Conservation (phyloP, 805 yeast genomes). For the Yarrowia sp. region DNA sequence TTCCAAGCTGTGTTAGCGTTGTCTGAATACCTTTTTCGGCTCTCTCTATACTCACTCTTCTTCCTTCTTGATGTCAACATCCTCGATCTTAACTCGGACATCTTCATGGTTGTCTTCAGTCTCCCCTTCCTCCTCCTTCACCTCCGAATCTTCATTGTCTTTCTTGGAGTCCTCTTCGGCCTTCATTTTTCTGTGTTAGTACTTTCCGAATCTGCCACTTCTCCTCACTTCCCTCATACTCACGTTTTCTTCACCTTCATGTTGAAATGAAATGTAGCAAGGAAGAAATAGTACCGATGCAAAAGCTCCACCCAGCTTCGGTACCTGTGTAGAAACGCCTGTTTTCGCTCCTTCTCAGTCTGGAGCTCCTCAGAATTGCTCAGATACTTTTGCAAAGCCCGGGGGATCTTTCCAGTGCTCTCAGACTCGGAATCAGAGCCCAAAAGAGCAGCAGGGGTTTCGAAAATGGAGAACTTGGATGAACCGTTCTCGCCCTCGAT, state of each 20-base stretch:
- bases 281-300: conserved; percentile 79
- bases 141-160: neutral
- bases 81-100: no score
- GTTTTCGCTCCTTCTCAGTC: conserved; percentile 41
- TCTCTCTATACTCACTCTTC: conserved; percentile 2
- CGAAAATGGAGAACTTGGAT: neutral
- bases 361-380: conserved; percentile 6
- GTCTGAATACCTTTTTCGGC: neutral
- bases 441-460: conserved; percentile 1
- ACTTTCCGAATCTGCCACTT: neutral
- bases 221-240: conserved; percentile 5
- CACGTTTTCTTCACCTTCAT: conserved; percentile 49
- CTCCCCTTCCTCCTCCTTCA: neutral
- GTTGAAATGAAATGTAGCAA: conserved; percentile 74
- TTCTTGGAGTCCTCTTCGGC: neutral
- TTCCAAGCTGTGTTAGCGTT: conserved; percentile 18
- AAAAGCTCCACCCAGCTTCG: conserved; percentile 64
- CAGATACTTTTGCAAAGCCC: conserved; percentile 17
- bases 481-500: neutral
- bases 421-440: conserved; percentile 30
- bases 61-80: neutral
- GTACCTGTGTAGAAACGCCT: conserved; percentile 47
- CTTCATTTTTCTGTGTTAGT: conserved; percentile 13
- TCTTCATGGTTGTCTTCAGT: neutral
- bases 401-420: conserved; percentile 2